phyloP scores from a whole-genome alignment of 164 flowering plant species.

The Umbellularia californica region DNA sequence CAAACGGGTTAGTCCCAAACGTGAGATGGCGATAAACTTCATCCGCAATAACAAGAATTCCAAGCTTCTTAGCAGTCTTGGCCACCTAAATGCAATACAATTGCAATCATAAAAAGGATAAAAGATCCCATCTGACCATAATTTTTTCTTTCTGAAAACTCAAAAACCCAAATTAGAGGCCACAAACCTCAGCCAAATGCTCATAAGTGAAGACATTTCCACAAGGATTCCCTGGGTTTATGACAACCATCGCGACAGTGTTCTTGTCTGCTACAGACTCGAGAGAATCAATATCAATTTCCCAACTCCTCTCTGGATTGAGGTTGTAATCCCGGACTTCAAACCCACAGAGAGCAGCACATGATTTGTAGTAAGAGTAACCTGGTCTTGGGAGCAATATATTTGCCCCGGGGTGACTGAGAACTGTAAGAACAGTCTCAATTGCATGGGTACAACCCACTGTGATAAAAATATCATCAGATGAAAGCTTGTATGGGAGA shows the following conservation, averaged over 20 bases:
- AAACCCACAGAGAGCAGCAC: slow-evolving; percentile 52
- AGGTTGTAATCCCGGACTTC: slow-evolving; percentile 74
- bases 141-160: neutral
- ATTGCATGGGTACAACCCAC: slow-evolving; percentile 89
- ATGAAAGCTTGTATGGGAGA: slow-evolving; percentile 66
- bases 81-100: slow-evolving; percentile 53
- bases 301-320: slow-evolving; percentile 73
- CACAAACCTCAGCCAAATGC: slow-evolving; percentile 66
- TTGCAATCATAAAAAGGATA: neutral
- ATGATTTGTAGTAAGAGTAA: slow-evolving; percentile 74
- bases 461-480: slow-evolving; percentile 76
- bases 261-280: slow-evolving; percentile 72
- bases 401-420: slow-evolving; percentile 77
- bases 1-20: slow-evolving; percentile 72
- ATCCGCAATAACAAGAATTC: slow-evolving; percentile 75
- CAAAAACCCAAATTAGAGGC: neutral
- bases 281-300: slow-evolving; percentile 69
- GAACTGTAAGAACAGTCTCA: slow-evolving; percentile 58
- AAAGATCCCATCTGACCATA: neutral
- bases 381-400: slow-evolving; percentile 90
- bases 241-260: slow-evolving; percentile 75
- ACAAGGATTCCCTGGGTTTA: slow-evolving; percentile 96
- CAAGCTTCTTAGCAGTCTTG: slow-evolving; percentile 64
- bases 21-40: slow-evolving; percentile 90
- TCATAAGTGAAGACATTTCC: slow-evolving; percentile 70